Base-by-base conservation (phyloP, 352 stramenopile genomes). In the Globisporangium radiosum region DNA sequence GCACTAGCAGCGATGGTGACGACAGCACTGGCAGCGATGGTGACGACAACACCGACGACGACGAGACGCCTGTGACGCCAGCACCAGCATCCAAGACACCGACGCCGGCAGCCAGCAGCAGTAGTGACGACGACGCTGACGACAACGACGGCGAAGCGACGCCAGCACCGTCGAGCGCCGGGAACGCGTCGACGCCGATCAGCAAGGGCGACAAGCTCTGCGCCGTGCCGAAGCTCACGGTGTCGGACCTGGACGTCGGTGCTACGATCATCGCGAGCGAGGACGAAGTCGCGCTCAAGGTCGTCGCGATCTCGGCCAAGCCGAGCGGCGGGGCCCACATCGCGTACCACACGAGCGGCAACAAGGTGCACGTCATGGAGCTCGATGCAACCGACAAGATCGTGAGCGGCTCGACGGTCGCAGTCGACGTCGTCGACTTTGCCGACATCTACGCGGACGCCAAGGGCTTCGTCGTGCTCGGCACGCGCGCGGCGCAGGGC, bases 391-490 rank as follows among this genome's bases (percentile, higher is more conserved):
- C 57, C 25, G 76, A 84, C 68, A 74, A 77, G 59, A 36, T 81
- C 19, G 72, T 83, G 45, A 66, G 50, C 8, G 61, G 60, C 38
- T 72, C 68, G 39, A 71, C 53, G n/a, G 43, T 73, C 15, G 60
- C 62, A 4, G 58, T 81, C 7, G 59, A 76, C 54, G 73, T 80
- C 33, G 47, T 78, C 40, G 76, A 86, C 65, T 86, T 86, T 52
- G 73, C 63, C 15, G 76, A 86, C 57, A 69, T 86, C 38, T 66
- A 86, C 61, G 72, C 76, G 17, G 76, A 86, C 54, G 56, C 69
- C 52, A 72, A 83, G 37, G 76, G 76, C 0, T 86, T 86, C 44
- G 76, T 86, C 47, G 48, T 86, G 4, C 66, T 86, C 9, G 66
- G 68, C 3, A 83, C 76, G 52, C 72, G 76, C 54, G 70, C 75